Percentiles rank a stretch among this genome's conserved stretches.
These are phyloP conservation scores for Pestalotiopsis fici DNA, from an alignment of 2,329 filamentous ascomycete species.

Conservation along the genomic window DNA sequence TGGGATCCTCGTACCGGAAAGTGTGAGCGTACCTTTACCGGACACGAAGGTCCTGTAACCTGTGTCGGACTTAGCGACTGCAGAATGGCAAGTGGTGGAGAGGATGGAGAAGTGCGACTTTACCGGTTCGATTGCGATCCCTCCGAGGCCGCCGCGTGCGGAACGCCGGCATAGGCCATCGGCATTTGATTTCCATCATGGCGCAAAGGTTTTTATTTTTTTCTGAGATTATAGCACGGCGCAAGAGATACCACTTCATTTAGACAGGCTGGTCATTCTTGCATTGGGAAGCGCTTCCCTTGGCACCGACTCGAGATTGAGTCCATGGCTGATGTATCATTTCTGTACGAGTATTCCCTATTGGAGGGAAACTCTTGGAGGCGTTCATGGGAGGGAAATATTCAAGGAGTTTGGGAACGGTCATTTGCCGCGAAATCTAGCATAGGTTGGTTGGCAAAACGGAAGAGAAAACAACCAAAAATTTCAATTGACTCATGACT, in stretches of 20 bases:
- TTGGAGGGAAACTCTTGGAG: background rate
- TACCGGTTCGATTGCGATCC: conserved; percentile 69
- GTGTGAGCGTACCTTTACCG: conserved; percentile 89
- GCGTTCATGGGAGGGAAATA: background rate
- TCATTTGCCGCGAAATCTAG: background rate
- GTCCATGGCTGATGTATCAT: background rate
- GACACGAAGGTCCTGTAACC: conserved; percentile 87
- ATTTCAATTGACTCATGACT: background rate
- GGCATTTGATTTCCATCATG: background rate
- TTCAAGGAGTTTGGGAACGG: background rate
- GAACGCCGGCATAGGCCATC: conserved; percentile 42
- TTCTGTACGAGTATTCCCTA: background rate
- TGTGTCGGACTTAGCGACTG: conserved; percentile 91
- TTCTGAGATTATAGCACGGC: conserved; percentile 4
- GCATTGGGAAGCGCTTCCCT: background rate
- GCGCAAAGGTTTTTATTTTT: no score
- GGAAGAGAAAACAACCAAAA: background rate
- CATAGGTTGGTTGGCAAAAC: background rate
- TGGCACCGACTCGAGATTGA: background rate
- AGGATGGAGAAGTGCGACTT: conserved; percentile 88
- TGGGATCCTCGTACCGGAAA: conserved; percentile 93
- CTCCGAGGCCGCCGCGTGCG: conserved; percentile 44
- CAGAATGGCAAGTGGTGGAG: conserved; percentile 86
- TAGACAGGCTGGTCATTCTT: background rate
- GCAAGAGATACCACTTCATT: conserved; percentile 13